These are phyloP conservation scores for Ramularia endophylla DNA, from an alignment of 2,329 filamentous ascomycete species.

Conservation along the genomic window DNA sequence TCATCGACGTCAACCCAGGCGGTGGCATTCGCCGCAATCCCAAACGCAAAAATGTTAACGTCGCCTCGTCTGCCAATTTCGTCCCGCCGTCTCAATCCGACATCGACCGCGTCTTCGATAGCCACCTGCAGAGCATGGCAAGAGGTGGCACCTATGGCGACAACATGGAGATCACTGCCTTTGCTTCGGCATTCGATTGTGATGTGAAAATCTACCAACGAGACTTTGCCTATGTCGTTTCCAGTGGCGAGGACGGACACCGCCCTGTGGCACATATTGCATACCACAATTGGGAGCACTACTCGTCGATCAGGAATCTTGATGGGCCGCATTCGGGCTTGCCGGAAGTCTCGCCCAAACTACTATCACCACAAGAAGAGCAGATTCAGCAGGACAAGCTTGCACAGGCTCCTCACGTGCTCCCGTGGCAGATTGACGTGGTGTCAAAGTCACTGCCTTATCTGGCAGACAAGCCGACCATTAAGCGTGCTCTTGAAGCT, in stretches of 20 bases:
- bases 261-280: constrained; percentile 42
- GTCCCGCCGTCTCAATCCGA: constrained; percentile 48
- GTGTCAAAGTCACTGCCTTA: constrained; percentile 49
- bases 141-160: constrained; percentile 58
- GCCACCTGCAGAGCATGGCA: constrained; percentile 55
- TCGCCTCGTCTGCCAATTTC: constrained; percentile 41
- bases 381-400: constrained; percentile 33
- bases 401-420: constrained; percentile 36
- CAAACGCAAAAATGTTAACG: constrained; percentile 51
- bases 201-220: constrained; percentile 59
- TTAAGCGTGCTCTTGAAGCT: constrained; percentile 48
- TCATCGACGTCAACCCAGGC: constrained; percentile 50
- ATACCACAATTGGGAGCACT: constrained; percentile 56
- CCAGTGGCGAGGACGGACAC: constrained; percentile 30
- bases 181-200: constrained; percentile 54
- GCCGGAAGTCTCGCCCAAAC: constrained; percentile 41
- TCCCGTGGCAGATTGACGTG: constrained; percentile 51
- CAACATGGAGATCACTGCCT: constrained; percentile 62
- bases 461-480: constrained; percentile 44
- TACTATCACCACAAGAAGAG: constrained; percentile 37
- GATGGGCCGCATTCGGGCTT: constrained; percentile 53
- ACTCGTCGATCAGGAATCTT: constrained; percentile 59
- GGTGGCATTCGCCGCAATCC: constrained; percentile 53
- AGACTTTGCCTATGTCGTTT: constrained; percentile 47
- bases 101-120: constrained; percentile 47